A percentile compares a stretch with the other conserved stretches of the same genome.
These are phyloP conservation scores for Leishmania tarentolae DNA, from an alignment of 208 protist species.

Conservation along the genomic window DNA sequence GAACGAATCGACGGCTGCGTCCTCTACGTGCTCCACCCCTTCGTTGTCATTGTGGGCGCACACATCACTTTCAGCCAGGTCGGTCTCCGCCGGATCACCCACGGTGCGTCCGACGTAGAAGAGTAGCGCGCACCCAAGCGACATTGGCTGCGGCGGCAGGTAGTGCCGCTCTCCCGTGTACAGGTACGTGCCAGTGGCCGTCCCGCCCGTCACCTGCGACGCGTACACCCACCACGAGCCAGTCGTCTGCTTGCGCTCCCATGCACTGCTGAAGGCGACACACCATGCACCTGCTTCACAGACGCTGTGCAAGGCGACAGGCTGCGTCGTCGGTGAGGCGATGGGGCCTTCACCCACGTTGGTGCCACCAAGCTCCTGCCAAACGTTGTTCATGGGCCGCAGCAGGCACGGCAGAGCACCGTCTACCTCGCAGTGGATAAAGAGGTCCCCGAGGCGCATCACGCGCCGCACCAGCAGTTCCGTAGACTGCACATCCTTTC, in stretches of 20 bases:
- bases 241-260: conserved; percentile 93
- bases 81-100: conserved; percentile 13
- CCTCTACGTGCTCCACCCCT: background rate
- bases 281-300: conserved; percentile 91
- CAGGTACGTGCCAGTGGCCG: conserved; percentile 57
- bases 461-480: conserved; percentile 92
- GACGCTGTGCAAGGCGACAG: conserved; percentile 67
- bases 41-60: background rate
- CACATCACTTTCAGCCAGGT: background rate
- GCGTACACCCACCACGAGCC: conserved; percentile 96
- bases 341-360: background rate
- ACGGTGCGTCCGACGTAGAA: conserved; percentile 49
- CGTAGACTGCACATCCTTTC: conserved; percentile 95
- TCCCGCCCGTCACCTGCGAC: conserved; percentile 73
- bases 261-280: conserved; percentile 94
- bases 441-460: conserved; percentile 89
- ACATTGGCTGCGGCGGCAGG: conserved; percentile 85
- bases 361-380: conserved; percentile 6
- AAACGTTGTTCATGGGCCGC: conserved; percentile 78
- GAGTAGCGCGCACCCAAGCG: conserved; percentile 68
- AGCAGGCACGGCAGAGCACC: conserved; percentile 93
- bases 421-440: conserved; percentile 96
- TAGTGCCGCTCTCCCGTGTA: conserved; percentile 92
- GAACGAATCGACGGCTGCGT: background rate
- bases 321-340: background rate